A percentile compares a stretch with the other conserved stretches of the same genome.
These are phyloP conservation scores for Flaveria ramosissima DNA, from an alignment of 129 eudicot species.

Conservation along the genomic window DNA sequence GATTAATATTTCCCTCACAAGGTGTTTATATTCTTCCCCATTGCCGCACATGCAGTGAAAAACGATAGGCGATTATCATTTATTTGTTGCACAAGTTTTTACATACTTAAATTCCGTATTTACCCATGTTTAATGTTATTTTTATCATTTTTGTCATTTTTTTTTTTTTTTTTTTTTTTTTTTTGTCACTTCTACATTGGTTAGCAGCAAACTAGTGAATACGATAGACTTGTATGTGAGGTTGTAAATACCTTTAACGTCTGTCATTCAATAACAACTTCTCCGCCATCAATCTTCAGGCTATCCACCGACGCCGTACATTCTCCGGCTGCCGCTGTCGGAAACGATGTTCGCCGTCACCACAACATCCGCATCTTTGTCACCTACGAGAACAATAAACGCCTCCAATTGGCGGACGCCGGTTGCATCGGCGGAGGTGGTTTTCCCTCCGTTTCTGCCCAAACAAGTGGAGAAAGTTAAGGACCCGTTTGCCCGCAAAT, in stretches of 20 bases:
- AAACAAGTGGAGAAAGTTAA: slow-evolving; percentile 56
- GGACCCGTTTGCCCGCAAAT: slow-evolving; percentile 65
- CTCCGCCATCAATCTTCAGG: not conserved
- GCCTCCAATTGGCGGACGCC: slow-evolving; percentile 30
- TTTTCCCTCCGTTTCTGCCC: slow-evolving; percentile 75
- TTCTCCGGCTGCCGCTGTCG: no score
- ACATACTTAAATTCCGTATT: no score
- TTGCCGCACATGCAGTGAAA: no score
- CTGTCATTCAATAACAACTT: not conserved
- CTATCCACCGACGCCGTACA: no score
- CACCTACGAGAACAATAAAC: slow-evolving; percentile 3
- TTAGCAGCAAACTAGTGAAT: not conserved
- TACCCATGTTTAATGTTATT: no score
- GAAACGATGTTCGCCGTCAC: slow-evolving; percentile 32
- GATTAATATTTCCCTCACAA: no score
- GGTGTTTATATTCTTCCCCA: no score
- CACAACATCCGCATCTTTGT: slow-evolving; percentile 23
- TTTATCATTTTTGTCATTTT: no score
- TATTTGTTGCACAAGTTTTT: no score
- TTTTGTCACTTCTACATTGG: not conserved
- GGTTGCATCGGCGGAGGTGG: slow-evolving; percentile 40
- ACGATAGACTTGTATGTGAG: not conserved
- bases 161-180: no score
- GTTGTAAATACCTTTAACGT: slow-evolving; percentile 12
- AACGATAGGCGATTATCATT: no score